Evolutionary conservation across 2,329 filamentous ascomycete genomes (phyloP), one percentile per base, ranked within the genome.

Genomic region (Raffaelea deltoideospora): DNA sequence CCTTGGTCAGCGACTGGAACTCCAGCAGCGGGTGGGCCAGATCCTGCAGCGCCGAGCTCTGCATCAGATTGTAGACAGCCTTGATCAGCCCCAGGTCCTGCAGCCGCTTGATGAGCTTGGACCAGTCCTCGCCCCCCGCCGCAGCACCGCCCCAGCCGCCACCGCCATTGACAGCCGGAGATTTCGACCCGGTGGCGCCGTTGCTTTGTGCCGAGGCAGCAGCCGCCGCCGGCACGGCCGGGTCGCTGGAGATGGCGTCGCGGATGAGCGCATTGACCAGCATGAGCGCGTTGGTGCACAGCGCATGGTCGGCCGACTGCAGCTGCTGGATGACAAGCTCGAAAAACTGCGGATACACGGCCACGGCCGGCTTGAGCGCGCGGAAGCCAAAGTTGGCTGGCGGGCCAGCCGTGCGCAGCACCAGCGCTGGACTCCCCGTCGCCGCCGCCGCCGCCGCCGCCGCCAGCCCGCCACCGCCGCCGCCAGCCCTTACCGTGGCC

Each of bases 261-360:
- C 90, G 73, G 63, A 96, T 93, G 33, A 98, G 66, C 1, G 88
- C 85, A 54, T 98, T 98, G 56, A 98, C 84, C 39, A 98, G 66
- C 65, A 94, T 90, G 37, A 98, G 67, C 1, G 90, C 84, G 59
- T 95, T 96, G 45, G 86, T 88, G 60, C 90, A 96, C 22, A 98
- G 69, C 4, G 87, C 83, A 59, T 98, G 90, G 55, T 98, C 90
- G 32, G 87, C 88, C 15, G 86, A 93, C 41, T 87, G 85, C 41
- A 98, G 68, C 54, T 93, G 81, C 51, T 79, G 81, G 44, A 98
- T 86, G 37, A 96, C 79, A 56, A 92, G 83, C 53, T 93, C 87
- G 45, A 96, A 79, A 57, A 98, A 98, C 47, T 92, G 82, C 19
- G 88, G 86, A 54, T 95, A 84, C 17, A 87, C 74, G 26, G 86